Base-by-base conservation (phyloP, 2,329 filamentous ascomycete genomes). In the Diplodia intermedia region DNA sequence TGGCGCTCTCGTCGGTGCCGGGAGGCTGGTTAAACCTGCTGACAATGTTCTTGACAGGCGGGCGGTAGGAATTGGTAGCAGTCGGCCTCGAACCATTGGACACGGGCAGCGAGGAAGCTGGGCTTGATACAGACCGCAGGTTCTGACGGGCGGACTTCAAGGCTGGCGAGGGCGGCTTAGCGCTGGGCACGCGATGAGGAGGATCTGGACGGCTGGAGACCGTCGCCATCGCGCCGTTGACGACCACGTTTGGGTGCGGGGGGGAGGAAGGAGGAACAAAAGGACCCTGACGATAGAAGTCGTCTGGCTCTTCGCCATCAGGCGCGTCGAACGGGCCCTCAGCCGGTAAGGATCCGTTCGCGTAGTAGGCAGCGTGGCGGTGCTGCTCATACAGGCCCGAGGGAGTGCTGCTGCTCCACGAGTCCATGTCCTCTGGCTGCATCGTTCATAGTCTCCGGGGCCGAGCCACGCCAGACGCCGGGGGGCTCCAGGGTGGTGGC, bases 1-100 rank as follows among this genome's bases (percentile, higher is more conserved):
- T 68, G 15, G 76, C 75, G 8, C 73, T 73, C 1, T 75, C 71
- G 23, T 73, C 72, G 18, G 74, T 73, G 23, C 76, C 70, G 15
- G 76, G 72, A 12, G 65, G 12, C 23, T 76, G 76, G 69, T 79
- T 77, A 69, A 79, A 79, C 31, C 76, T 72, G 69, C 78, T 75
- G 1, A 78, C 77, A 53, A 79, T 74, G 47, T 74, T 77, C 70
- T 71, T 77, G 50, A 79, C 78, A 31, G 77, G 76, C n/a, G 75
- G 75, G 68, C 69, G 75, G 69, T 55, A 65, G 31, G 43, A 26
- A 29, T 60, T 60, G 20, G 47, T 31, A 15, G 23, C 33, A n/a
- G n/a, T 15, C 31, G 43, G 60, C 15, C 23, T 62, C 20, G 56
- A 40, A 8, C 66, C 66, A 60, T 68, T 68, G 36, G 66, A 55